Evolutionary conservation across 257 asterid species (phyloP), one percentile per base, ranked within the genome.

Genomic region (Nicotiana knightiana): DNA sequence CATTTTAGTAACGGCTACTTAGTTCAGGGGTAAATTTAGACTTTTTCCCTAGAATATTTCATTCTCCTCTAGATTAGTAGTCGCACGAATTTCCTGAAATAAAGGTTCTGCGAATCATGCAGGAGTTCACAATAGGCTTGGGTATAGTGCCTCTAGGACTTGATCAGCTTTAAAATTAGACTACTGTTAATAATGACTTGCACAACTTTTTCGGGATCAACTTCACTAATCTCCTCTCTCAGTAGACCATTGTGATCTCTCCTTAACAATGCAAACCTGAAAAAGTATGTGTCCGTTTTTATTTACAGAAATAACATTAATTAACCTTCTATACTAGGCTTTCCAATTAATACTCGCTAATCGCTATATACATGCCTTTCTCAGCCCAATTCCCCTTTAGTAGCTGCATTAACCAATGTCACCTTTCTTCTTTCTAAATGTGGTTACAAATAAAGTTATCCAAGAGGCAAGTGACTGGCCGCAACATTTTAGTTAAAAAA

Each of bases 311-410:
- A 67, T 17, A 35, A 17, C 8, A 17, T 33, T 17, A 33, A 33
- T 67, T 67, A 37, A 68, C 55, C 77, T 46, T 68, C 77, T 68
- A n/a, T 70, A 39, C 33, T 70, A 70, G n/a, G 32, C 58, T 70
- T 70, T 43, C 77, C 77, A 70, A 39, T 70, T 39, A 39, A 21
- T 68, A 37, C 77, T 39, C 12, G 12, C 58, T 68, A 37, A 54
- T 70, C 35, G n/a, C 58, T 21, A 5, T 10, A 5, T 17, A 70
- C 33, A 70, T 21, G 46, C 58, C 77, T 39, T 70, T 70, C 77
- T n/a, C n/a, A 70, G 57, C 33, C 33, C 57, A 39, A 43, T n/a
- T 70, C 24, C 35, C n/a, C 57, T 43, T 2, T 5, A 68, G 58
- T 39, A 43, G 51, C 51, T 43, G 51, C 51, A 70, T 4, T 70